Evolutionary conservation across 2,329 filamentous ascomycete genomes (phyloP).

Genomic region (Penicillium sp.): DNA sequence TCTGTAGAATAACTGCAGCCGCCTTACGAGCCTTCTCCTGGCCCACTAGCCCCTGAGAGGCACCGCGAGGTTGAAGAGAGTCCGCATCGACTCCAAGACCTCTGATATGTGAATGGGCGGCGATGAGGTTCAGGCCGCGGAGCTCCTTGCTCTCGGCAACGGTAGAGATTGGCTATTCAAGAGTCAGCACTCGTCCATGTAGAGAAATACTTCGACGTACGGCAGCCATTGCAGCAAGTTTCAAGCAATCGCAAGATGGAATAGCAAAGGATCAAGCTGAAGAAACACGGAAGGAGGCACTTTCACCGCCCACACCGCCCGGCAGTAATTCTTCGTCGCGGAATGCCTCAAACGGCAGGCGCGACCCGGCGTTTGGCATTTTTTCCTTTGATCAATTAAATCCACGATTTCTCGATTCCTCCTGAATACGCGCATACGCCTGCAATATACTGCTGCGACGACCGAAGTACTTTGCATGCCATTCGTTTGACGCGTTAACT

Average conservation of each 20-base stretch:
- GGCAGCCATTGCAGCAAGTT: slow-evolving; percentile 31
- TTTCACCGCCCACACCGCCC: not conserved
- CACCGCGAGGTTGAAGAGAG: slow-evolving; percentile 75
- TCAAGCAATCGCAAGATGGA: not conserved
- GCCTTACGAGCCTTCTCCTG: slow-evolving; percentile 96
- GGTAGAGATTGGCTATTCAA: slow-evolving; percentile 59
- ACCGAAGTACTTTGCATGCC: not conserved
- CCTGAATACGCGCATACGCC: no score
- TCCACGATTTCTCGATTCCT: no score
- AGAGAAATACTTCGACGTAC: slow-evolving; percentile 22
- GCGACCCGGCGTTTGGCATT: no score
- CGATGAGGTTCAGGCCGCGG: slow-evolving; percentile 92
- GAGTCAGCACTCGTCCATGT: slow-evolving; percentile 1
- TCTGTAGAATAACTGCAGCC: slow-evolving; percentile 90
- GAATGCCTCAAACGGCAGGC: no score
- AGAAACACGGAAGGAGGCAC: not conserved
- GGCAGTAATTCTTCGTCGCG: slow-evolving; percentile 1
- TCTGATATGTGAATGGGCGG: slow-evolving; percentile 95
- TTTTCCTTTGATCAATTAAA: no score
- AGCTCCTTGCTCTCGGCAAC: slow-evolving; percentile 95
- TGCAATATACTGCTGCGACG: no score
- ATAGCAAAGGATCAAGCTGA: not conserved
- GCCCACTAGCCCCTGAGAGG: slow-evolving; percentile 89
- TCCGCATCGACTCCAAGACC: slow-evolving; percentile 89
- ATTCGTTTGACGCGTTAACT: not conserved